Base-by-base conservation (phyloP, 179 eudicot species). In the Nepenthes alata region DNA sequence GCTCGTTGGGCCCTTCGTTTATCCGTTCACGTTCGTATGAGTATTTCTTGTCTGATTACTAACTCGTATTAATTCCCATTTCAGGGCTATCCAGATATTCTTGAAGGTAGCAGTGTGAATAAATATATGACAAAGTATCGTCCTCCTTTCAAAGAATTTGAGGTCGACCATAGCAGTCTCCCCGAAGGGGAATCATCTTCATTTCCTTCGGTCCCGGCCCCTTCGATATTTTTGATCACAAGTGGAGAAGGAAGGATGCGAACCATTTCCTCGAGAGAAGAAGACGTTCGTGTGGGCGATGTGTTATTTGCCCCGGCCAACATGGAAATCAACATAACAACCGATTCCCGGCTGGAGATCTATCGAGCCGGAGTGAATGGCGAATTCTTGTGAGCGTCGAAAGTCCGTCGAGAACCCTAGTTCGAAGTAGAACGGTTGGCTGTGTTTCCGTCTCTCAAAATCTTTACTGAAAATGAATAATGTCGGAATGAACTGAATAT, bases 81-180 rank as follows among this genome's bases (percentile, higher is more conserved):
- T 62, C 90, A 91, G 97, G 94, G 96, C 47, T 72, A 58, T 49
- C 93, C 88, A 5, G 74, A 80, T 60, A 79, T 80, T 41, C 70
- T 85, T 37, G 68, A 71, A 55, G 96, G 97, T 13, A 64, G 70
- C 37, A 53, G 66, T 10, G 53, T 85, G 44, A 80, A 88, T 47
- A 72, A 75, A 7, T 74, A 69, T 55, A 81, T 74, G 35, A 81
- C 44, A 47, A 83, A 81, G 63, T 88, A 85, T 70, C 65, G 73
- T 39, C 95, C 95, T 44, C 85, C 85, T 11, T 89, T 88, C 54
- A 89, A 88, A 53, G 98, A 91, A 78, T 91, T 88, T 68, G 98
- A 91, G 77, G 89, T 91, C 5, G 96, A 88, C 38, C 80, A 66
- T 3, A 84, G 91, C 47, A 58, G 65, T 58, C 83, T 91, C 25